Base-by-base conservation (phyloP, 805 yeast species). In the Ogataea chonburiensis region DNA sequence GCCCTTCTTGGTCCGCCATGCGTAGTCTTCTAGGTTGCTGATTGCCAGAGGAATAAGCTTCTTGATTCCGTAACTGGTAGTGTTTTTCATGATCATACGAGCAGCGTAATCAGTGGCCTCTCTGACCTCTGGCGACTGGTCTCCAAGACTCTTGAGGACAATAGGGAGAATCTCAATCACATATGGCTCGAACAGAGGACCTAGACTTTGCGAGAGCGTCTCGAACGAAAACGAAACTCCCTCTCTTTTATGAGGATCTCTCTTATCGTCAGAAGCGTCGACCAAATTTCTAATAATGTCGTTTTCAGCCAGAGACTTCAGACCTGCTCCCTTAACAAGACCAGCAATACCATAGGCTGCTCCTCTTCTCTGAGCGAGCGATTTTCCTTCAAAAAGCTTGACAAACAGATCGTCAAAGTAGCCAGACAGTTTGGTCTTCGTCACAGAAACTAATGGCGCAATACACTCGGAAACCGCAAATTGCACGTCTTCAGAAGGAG, bases 291-390 rank as follows among this genome's bases (percentile, higher is more conserved):
- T 73, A 39, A 87, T 78, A 27, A 93, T 71, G 51, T 86, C 95
- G 54, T 75, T 78, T 32, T 82, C 81, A 8, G 86, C 73, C 34
- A 93, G 64, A 0, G 94, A 73, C 41, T 77, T 71, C 35, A 93
- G 77, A 48, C 98, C 98, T 15, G 78, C 73, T 40, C 99, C 98
- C 54, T 86, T 82, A 3, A 85, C 91, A 28, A 93, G 63, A 45
- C 99, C 99, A 15, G 98, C 85, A 50, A 93, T 73, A 60, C 98
- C 98, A 64, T 86, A 88, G 1, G 98, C 98, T 2, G 96, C 91
- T 54, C 98, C 99, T 47, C 91, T 75, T 56, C 96, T 73, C n/a
- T 70, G 67, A 1, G 74, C 73, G 24, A 67, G 53, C 2, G 63
- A 48, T 20, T 65, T 64, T 2, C 77, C 78, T 7, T 62, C 57